These are phyloP conservation scores for Eucalyptus camaldulensis DNA, from an alignment of 345 rosid genomes.

Conservation along the genomic window DNA sequence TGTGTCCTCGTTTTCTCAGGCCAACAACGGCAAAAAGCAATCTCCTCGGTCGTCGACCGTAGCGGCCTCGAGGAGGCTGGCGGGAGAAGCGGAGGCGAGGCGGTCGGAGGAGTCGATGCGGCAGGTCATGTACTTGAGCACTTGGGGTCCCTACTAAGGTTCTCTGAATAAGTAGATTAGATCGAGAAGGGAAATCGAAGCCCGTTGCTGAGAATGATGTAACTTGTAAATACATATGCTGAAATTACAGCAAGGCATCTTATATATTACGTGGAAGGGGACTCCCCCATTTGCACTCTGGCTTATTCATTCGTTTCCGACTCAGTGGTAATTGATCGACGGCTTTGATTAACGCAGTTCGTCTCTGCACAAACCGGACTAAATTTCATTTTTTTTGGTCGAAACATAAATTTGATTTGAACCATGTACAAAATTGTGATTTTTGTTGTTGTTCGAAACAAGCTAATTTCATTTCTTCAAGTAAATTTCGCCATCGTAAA, in stretches of 20 bases:
- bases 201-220: background rate
- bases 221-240: background rate
- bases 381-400: background rate
- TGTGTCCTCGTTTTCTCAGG: slow-evolving; percentile 2
- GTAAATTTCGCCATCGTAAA: no score
- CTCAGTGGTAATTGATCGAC: background rate
- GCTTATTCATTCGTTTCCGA: background rate
- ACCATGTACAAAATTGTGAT: background rate
- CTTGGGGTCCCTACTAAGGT: slow-evolving; percentile 23
- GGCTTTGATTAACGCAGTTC: background rate
- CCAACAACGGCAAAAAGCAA: background rate
- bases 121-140: slow-evolving; percentile 39
- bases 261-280: background rate
- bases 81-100: background rate
- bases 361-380: background rate
- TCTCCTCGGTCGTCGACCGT: background rate
- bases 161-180: background rate
- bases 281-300: background rate
- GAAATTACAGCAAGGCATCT: background rate
- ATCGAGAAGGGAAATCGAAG: background rate
- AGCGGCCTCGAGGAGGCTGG: background rate
- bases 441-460: no score
- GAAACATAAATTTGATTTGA: background rate
- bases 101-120: slow-evolving; percentile 34
- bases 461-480: no score